Evolutionary conservation across 768 basidiomycete species (phyloP).

Genomic region (Suillus variegatus): DNA sequence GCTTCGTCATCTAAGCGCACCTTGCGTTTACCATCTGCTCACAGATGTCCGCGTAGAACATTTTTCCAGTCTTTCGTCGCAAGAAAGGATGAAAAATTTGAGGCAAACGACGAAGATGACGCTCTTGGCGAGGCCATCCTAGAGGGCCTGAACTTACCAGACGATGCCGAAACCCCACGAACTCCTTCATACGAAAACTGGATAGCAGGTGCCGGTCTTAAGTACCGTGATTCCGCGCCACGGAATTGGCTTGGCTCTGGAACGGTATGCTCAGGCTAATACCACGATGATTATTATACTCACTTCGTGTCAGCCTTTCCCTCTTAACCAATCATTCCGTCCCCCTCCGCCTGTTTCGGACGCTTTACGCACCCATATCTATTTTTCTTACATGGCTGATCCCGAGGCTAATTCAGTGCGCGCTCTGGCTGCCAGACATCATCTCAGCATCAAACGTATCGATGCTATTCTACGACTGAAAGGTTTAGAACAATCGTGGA

Average conservation of each 20-base stretch:
- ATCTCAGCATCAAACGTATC: slow-evolving; percentile 74
- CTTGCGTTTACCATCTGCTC: slow-evolving; percentile 10
- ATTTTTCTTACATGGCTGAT: slow-evolving; percentile 57
- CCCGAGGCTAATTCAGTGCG: slow-evolving; percentile 59
- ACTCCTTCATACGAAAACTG: slow-evolving; percentile 9
- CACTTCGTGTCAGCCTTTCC: slow-evolving; percentile 64
- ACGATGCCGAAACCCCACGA: slow-evolving; percentile 16
- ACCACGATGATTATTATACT: slow-evolving; percentile 1
- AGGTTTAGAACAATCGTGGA: slow-evolving; percentile 70
- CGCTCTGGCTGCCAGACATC: slow-evolving; percentile 58
- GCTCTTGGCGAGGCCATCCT: slow-evolving; percentile 19
- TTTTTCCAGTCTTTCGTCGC: slow-evolving; percentile 22
- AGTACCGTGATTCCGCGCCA: slow-evolving; percentile 36
- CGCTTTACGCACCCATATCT: slow-evolving; percentile 55
- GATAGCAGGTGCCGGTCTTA: slow-evolving; percentile 19
- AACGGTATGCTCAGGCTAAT: slow-evolving; percentile 46
- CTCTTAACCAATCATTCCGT: slow-evolving; percentile 80
- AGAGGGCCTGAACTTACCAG: slow-evolving; percentile 13
- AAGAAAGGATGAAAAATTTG: not conserved
- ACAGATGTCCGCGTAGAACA: slow-evolving; percentile 14
- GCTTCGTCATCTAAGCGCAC: slow-evolving; percentile 13
- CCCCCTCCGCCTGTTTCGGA: slow-evolving; percentile 80
- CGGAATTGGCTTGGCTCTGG: slow-evolving; percentile 64
- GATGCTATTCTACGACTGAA: slow-evolving; percentile 85
- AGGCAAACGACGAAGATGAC: slow-evolving; percentile 15